Base-by-base conservation (phyloP, 2,329 filamentous ascomycete genomes). In the Colletotrichum viniferum region DNA sequence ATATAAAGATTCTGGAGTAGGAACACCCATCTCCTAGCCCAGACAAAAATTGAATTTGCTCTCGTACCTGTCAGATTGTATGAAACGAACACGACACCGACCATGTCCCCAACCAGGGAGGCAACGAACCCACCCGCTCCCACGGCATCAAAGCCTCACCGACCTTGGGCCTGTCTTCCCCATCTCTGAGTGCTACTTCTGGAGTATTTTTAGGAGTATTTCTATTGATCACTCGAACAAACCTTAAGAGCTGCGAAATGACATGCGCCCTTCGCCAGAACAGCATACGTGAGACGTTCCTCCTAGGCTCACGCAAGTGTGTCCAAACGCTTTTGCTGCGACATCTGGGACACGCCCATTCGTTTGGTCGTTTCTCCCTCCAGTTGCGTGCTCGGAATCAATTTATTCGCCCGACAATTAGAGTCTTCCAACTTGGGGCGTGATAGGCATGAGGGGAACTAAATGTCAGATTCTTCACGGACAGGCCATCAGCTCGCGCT, bases 181-280 rank as follows among this genome's bases (percentile, higher is more conserved):
- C 43, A 1, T 3, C 2, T 7, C n/a, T 21, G 43, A 7, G n/a
- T 12, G 0, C 2, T 21, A 52, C 2, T 21, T 21, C 12, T 7
- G 10, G 1, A 21, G 4, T 52, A 18, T 38, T 18, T 4, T 1
- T 9, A 18, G 7, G 7, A 16, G 7, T 38, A 21, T 52, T 7
- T 0, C 1, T 13, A 21, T 21, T 0, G 13, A 21, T 0, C 43
- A 7, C 43, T 48, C 1, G 1, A 12, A 13, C 2, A 12, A 6
- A 21, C 18, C 5, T 21, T 0, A 4, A 10, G 9, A 7, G 2
- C 5, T 52, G 10, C 10, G 12, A 21, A 1, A 21, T 3, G 18
- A 48, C 2, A n/a, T 13, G 0, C 5, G 0, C 1, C 4, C n/a
- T 21, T 52, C n/a, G 6, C 0, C n/a, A 13, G 43, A 21, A 52